Conservation (phyloP, 495 filamentous ascomycete species). For the Friedmanniomyces endolithicus region DNA sequence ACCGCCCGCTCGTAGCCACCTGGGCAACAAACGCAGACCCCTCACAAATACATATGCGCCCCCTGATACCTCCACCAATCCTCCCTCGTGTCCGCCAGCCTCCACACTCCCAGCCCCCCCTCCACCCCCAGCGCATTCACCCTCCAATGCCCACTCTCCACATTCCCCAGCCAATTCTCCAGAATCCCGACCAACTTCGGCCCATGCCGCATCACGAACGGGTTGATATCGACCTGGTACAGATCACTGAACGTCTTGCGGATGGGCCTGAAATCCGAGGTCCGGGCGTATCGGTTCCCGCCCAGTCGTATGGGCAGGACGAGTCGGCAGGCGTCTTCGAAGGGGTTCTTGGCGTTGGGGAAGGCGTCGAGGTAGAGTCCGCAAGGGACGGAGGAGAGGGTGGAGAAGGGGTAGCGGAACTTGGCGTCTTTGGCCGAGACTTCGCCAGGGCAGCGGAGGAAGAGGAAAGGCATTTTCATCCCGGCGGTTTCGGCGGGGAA, state of each 20-base stretch:
- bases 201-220: conserved; percentile 15
- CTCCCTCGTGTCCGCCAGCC: conserved; percentile 12
- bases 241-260: conserved; percentile 8
- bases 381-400: conserved; percentile 6
- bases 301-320: conserved; percentile 10
- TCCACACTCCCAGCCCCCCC: conserved; percentile 10
- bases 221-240: conserved; percentile 14
- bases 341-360: conserved; percentile 15
- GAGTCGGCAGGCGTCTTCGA: conserved; percentile 10
- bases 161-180: conserved; percentile 16
- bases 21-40: no score
- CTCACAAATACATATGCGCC: conserved; percentile 3
- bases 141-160: conserved; percentile 13
- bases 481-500: conserved; percentile 8
- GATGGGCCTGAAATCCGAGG: conserved; percentile 11
- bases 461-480: conserved; percentile 18
- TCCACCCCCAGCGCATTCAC: conserved; percentile 16
- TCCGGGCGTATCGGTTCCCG: conserved; percentile 6
- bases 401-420: conserved; percentile 14
- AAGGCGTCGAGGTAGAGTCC: conserved; percentile 17
- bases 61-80: conserved; percentile 16
- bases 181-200: conserved; percentile 10
- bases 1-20: no score
- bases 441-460: conserved; percentile 10
- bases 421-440: conserved; percentile 14